Evolutionary conservation across 768 basidiomycete genomes (phyloP).

Genomic region (Boletellus ananiceps): DNA sequence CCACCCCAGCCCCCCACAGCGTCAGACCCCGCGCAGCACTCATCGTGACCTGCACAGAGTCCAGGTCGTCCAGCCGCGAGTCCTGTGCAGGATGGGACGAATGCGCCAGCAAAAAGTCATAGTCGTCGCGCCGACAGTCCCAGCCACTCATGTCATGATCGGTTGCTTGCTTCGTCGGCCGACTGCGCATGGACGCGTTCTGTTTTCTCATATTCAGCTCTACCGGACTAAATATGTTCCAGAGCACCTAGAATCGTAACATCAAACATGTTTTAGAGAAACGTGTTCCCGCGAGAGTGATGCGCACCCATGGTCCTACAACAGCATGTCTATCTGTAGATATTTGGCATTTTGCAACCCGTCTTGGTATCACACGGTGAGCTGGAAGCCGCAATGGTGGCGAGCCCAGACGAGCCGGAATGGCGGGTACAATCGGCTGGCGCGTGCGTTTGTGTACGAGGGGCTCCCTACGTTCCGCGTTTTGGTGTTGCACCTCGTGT

Average conservation of each 20-base stretch:
- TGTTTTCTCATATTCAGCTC: conserved; percentile 37
- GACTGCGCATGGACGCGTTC: conserved; percentile 39
- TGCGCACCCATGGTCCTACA: conserved; percentile 53
- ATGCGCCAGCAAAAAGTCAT: conserved; percentile 46
- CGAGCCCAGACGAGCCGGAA: conserved; percentile 31
- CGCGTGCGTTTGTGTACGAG: conserved; percentile 27
- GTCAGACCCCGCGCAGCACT: conserved; percentile 46
- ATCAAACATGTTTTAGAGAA: conserved; percentile 1
- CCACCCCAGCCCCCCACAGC: conserved; percentile 37
- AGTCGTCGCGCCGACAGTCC: conserved; percentile 38
- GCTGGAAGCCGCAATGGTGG: conserved; percentile 45
- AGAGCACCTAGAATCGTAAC: conserved; percentile 38
- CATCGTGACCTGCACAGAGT: conserved; percentile 45
- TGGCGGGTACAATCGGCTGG: conserved; percentile 31
- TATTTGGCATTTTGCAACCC: conserved; percentile 43
- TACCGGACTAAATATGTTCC: conserved; percentile 39
- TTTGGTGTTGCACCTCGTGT: conserved; percentile 39
- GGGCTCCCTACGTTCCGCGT: conserved; percentile 11
- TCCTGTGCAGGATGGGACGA: conserved; percentile 40
- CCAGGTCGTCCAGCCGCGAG: conserved; percentile 41
- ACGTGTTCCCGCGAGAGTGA: neutral
- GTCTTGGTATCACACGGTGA: conserved; percentile 45
- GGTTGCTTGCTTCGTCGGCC: conserved; percentile 16
- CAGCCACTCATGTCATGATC: conserved; percentile 9
- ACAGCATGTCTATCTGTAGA: conserved; percentile 46